phyloP scores from a whole-genome alignment of 2,329 filamentous ascomycete genomes.

The Calonectria fujianensis region DNA sequence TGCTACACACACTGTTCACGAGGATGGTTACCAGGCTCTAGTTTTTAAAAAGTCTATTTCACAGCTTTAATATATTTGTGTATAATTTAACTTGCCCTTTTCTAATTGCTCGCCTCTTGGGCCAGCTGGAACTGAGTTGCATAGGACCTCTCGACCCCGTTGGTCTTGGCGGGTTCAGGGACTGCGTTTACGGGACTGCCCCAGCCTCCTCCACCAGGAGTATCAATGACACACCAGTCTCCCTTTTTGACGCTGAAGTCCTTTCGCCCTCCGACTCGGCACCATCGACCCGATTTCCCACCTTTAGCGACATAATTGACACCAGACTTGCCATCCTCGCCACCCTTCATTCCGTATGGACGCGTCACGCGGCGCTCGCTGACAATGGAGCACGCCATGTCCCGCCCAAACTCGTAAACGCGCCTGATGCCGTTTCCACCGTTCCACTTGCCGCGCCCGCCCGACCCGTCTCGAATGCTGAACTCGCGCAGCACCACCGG shows the following conservation, averaged over 20 bases:
- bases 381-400: constrained; percentile 30
- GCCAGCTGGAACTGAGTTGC: constrained; percentile 23
- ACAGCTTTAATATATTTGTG: too few species aligned
- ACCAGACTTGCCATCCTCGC: constrained; percentile 32
- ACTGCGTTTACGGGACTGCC: neutral
- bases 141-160: constrained; percentile 24
- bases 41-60: too few species aligned
- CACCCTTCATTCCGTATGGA: constrained; percentile 33
- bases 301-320: constrained; percentile 30
- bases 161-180: neutral
- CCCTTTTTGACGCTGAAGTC: constrained; percentile 28
- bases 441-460: constrained; percentile 75
- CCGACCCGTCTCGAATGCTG: constrained; percentile 74
- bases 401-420: constrained; percentile 80
- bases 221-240: constrained; percentile 35
- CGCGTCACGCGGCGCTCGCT: constrained; percentile 32
- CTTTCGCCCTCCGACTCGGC: constrained; percentile 29
- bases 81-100: neutral
- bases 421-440: constrained; percentile 85
- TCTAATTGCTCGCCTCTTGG: constrained; percentile 21
- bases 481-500: constrained; percentile 81
- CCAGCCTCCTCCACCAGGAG: constrained; percentile 36
- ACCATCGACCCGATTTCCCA: constrained; percentile 1
- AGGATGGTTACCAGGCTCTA: too few species aligned
- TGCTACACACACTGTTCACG: too few species aligned